These are phyloP conservation scores for Taphrina wiesneri DNA, from an alignment of 1,139 yeast species.

Conservation along the genomic window DNA sequence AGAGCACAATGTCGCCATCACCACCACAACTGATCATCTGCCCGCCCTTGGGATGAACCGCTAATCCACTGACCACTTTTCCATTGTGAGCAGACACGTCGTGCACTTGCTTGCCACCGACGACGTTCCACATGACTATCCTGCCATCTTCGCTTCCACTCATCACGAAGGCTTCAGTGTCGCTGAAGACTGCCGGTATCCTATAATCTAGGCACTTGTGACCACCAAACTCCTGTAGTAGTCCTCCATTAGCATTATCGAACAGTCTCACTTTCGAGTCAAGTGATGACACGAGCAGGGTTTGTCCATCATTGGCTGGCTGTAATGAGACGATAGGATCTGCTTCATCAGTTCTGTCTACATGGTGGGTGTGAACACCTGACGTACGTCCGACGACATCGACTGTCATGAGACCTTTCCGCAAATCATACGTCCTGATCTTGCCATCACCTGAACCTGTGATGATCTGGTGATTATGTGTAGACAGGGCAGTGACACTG, in stretches of 20 bases:
- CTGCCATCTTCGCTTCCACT: conserved; percentile 90
- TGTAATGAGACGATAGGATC: conserved; percentile 44
- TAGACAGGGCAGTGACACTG: conserved; percentile 44
- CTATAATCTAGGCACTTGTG: conserved; percentile 44
- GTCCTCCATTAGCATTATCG: conserved; percentile 42
- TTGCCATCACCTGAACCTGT: conserved; percentile 48
- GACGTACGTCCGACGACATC: conserved; percentile 42
- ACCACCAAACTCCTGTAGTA: conserved; percentile 43
- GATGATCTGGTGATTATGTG: conserved; percentile 41
- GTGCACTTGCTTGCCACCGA: conserved; percentile 55
- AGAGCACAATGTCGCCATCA: conserved; percentile 36
- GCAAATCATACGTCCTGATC: conserved; percentile 46
- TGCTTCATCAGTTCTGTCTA: background rate
- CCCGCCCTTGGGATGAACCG: conserved; percentile 37
- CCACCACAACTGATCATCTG: conserved; percentile 40
- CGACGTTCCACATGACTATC: conserved; percentile 81
- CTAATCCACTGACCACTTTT: conserved; percentile 38
- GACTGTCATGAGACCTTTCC: conserved; percentile 44
- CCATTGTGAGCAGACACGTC: conserved; percentile 35
- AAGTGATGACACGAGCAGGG: conserved; percentile 43
- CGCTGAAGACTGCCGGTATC: conserved; percentile 41
- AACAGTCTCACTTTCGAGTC: conserved; percentile 43
- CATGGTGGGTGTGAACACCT: background rate
- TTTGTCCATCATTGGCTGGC: conserved; percentile 40
- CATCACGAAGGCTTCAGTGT: conserved; percentile 70